These are phyloP conservation scores for Ceratobasidium sp. DNA, from an alignment of 1,284 basidiomycete genomes.

Conservation along the genomic window DNA sequence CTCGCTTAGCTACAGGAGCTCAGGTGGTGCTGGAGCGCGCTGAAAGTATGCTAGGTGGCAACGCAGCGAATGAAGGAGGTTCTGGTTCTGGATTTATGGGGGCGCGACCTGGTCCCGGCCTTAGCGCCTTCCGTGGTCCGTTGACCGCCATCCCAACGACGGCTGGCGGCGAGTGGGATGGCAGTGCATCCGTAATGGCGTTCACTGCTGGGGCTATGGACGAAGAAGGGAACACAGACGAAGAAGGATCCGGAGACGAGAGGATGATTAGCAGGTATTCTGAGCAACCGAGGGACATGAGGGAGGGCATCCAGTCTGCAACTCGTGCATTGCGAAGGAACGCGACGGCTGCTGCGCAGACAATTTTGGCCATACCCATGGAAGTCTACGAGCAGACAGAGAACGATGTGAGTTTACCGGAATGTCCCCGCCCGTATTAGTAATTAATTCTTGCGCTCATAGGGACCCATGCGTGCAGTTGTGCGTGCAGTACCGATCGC, in stretches of 20 bases:
- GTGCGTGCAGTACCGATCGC: slow-evolving; percentile 97
- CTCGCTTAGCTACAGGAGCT: slow-evolving; percentile 93
- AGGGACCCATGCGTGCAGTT: slow-evolving; percentile 92
- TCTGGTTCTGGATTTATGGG: slow-evolving; percentile 37
- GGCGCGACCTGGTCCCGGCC: slow-evolving; percentile 34
- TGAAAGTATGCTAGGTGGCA: slow-evolving; percentile 87
- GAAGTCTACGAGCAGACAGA: slow-evolving; percentile 95
- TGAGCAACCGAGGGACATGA: slow-evolving; percentile 84
- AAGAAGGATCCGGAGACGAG: slow-evolving; percentile 50
- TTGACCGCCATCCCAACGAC: slow-evolving; percentile 18
- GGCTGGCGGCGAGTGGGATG: slow-evolving; percentile 31
- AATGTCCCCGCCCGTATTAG: background rate
- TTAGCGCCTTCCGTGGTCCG: slow-evolving; percentile 40
- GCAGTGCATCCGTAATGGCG: slow-evolving; percentile 30
- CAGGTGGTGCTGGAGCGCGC: slow-evolving; percentile 97
- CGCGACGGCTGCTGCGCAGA: slow-evolving; percentile 93
- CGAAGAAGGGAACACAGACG: slow-evolving; percentile 58
- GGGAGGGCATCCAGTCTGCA: slow-evolving; percentile 89
- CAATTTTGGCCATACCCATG: slow-evolving; percentile 98
- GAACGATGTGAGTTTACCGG: slow-evolving; percentile 71
- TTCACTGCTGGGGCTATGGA: slow-evolving; percentile 51
- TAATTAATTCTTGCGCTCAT: slow-evolving; percentile 30
- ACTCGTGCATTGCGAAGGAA: slow-evolving; percentile 87
- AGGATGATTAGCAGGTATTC: slow-evolving; percentile 83
- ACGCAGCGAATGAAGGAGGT: slow-evolving; percentile 44